phyloP scores from a whole-genome alignment of 257 asterid genomes.

The Solanum sejunctum region DNA sequence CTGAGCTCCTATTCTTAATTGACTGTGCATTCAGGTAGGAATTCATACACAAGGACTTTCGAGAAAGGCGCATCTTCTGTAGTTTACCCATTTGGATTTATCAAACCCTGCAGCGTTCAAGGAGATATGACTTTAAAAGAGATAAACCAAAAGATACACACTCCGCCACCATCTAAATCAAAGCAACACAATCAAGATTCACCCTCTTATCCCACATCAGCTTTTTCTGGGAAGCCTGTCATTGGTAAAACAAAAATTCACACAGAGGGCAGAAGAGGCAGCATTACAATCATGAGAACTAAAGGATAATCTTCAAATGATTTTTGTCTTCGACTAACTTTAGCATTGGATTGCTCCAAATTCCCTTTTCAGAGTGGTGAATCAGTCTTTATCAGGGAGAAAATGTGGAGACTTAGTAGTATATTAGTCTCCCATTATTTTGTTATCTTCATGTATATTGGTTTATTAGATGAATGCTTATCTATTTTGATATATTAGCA shows the following conservation, averaged over 20 bases:
- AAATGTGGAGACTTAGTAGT: not conserved
- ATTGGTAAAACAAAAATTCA: constrained; percentile 17
- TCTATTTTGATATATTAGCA: not conserved
- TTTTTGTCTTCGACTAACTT: not conserved
- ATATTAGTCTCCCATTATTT: not conserved
- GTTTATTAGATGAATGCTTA: not conserved
- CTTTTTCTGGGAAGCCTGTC: constrained; percentile 27
- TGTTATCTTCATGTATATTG: not conserved
- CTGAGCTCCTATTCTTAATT: not conserved
- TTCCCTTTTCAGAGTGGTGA: not conserved
- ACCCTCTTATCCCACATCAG: constrained; percentile 19
- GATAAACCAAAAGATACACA: constrained; percentile 14
- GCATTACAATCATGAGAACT: constrained; percentile 29
- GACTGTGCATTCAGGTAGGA: constrained; percentile 14
- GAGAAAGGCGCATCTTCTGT: constrained; percentile 8
- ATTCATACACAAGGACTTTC: not conserved
- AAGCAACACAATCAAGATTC: constrained; percentile 1
- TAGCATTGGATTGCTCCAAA: not conserved
- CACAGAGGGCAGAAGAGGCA: constrained; percentile 23
- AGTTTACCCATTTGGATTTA: constrained; percentile 19
- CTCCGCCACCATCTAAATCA: constrained; percentile 2
- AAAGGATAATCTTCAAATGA: constrained; percentile 6
- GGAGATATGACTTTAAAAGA: constrained; percentile 29
- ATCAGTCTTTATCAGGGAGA: not conserved
- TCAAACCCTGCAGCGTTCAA: constrained; percentile 17